These are phyloP conservation scores for Raffaelea deltoideospora DNA, from an alignment of 2,329 filamentous ascomycete genomes.

Conservation along the genomic window DNA sequence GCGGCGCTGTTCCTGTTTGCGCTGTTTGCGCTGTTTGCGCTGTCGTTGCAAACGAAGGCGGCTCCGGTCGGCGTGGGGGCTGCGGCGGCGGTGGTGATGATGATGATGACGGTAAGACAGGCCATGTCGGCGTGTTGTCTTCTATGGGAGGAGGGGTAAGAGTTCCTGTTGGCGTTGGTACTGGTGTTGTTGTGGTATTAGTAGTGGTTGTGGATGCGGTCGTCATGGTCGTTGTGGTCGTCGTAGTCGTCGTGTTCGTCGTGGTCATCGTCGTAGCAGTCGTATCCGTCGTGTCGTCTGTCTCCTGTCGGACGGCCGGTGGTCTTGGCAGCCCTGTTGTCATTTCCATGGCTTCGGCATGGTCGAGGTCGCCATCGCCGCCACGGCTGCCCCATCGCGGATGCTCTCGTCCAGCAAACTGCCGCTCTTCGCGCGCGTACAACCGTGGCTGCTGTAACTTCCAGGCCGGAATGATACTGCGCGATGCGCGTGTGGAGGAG, in stretches of 20 bases:
- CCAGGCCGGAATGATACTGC: slow-evolving; percentile 15
- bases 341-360: slow-evolving; percentile 6
- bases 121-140: too few species aligned
- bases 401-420: slow-evolving; percentile 5
- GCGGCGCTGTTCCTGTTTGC: too few species aligned
- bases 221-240: too few species aligned
- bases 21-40: too few species aligned
- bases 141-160: not conserved
- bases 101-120: not conserved
- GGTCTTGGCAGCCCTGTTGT: too few species aligned
- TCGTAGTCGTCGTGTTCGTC: too few species aligned
- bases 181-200: too few species aligned
- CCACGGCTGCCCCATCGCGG: not conserved
- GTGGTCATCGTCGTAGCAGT: not conserved
- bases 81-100: not conserved
- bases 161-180: too few species aligned
- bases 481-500: not conserved
- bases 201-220: not conserved
- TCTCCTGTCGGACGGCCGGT: not conserved
- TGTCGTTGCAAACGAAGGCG: too few species aligned
- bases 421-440: slow-evolving; percentile 4
- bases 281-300: not conserved
- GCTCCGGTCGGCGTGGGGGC: not conserved
- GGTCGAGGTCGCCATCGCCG: slow-evolving; percentile 2
- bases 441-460: slow-evolving; percentile 9